phyloP scores from a whole-genome alignment of 1,284 basidiomycete species.

The Fomitopsis betulina region DNA sequence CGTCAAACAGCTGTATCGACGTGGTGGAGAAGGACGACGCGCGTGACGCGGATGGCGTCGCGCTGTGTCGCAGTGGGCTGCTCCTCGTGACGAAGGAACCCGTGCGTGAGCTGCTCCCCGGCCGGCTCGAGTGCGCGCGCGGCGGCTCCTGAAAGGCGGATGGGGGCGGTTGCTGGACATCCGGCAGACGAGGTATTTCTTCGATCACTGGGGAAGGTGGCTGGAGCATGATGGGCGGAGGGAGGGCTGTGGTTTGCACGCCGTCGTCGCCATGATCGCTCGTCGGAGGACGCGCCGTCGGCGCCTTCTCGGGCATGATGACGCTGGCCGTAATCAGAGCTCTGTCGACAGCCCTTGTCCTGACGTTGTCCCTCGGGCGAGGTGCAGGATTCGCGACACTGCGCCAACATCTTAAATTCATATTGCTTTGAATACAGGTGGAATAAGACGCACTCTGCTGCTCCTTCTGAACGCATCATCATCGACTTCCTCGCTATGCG shows the following conservation, averaged over 20 bases:
- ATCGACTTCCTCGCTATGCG: neutral
- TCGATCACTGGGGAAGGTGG: neutral
- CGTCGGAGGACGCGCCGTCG: constrained; percentile 38
- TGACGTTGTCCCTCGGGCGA: neutral
- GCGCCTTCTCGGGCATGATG: constrained; percentile 46
- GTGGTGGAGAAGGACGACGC: constrained; percentile 29
- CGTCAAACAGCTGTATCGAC: constrained; percentile 23
- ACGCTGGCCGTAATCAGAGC: constrained; percentile 28
- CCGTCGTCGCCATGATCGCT: constrained; percentile 38
- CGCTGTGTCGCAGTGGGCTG: constrained; percentile 31
- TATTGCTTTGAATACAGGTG: neutral
- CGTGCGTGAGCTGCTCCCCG: neutral
- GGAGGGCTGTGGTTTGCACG: neutral
- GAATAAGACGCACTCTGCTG: neutral
- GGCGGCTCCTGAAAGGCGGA: constrained; percentile 11
- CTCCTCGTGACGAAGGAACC: constrained; percentile 27
- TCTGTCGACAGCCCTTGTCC: neutral
- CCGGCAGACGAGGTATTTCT: constrained; percentile 39
- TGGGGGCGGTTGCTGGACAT: constrained; percentile 16
- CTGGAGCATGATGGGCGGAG: neutral
- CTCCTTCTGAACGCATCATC: neutral
- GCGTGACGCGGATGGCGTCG: constrained; percentile 20
- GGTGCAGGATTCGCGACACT: neutral
- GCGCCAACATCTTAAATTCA: neutral
- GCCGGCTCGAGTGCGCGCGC: neutral